Evolutionary conservation across 805 yeast species (phyloP), one percentile per base, ranked within the genome.

Genomic region (Geotrichum ghanense): DNA sequence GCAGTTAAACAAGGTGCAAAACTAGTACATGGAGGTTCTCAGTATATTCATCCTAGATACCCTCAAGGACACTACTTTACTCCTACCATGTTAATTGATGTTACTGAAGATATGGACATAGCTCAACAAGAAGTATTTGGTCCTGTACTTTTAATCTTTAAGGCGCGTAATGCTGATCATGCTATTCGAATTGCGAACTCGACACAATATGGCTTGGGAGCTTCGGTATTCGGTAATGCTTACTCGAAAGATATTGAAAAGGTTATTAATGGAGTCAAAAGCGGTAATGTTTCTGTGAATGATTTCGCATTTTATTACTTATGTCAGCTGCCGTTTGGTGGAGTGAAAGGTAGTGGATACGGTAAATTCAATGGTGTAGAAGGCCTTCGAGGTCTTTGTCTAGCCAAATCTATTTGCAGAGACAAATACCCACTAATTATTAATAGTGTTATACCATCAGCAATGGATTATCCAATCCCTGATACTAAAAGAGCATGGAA

Each of bases 311-410:
- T 97, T 0, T 92, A 79, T 60, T 87, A 89, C 59, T 86, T 92
- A 27, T 89, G 96, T 54, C 98, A 92, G 66, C 71, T 92, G 55
- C 99, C 99, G 25, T 92, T 92, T 66, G 99, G 99, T 46, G 99
- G 99, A 24, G 76, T 76, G 22, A 81, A 81, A 54, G 92, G 88
- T 42, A 83, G 95, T 3, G 99, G 99, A 0, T 92, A 88, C 60
- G 98, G 98, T 48, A 90, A 90, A 62, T 92, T 92, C 68, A 95
- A 96, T 20, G 99, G 99, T 42, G 95, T 83, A 61, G 99, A 92
- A 70, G 99, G 99, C 1, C 71, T 92, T 40, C 76, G 86, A 37
- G 97, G 96, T 0, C 69, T 92, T 41, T 90, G 97, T 62, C 73
- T 79, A 48, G 84, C 87, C 46, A 92, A 92, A 60, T 79, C 94